Percentiles rank a stretch among this genome's conserved stretches.
Evolutionary conservation across 805 yeast genomes (phyloP).

Genomic region (Metschnikowia rubicola): DNA sequence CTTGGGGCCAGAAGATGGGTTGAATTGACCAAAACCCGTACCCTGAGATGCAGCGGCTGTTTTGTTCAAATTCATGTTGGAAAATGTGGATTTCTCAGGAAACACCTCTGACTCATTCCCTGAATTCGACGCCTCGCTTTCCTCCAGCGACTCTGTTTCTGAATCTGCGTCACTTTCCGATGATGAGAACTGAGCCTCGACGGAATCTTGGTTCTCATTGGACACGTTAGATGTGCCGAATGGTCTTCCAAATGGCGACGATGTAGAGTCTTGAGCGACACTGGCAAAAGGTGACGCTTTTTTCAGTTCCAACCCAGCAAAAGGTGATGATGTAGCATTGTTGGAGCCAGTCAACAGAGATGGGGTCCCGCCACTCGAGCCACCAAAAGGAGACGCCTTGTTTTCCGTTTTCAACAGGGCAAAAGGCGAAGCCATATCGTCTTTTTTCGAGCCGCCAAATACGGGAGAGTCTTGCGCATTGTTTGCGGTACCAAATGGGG

Average conservation of each 20-base stretch:
- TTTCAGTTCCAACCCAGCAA: not conserved
- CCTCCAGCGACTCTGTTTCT: conserved; percentile 1
- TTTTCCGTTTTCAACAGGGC: conserved; percentile 1
- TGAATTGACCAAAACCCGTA: not conserved
- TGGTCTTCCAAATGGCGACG: not conserved
- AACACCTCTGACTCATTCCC: not conserved
- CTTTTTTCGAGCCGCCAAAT: conserved; percentile 2
- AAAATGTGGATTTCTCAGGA: not conserved
- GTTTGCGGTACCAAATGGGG: not conserved
- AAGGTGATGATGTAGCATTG: not conserved
- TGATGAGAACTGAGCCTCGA: not conserved
- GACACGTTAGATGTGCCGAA: not conserved
- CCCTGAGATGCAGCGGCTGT: not conserved
- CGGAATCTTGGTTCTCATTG: conserved; percentile 1
- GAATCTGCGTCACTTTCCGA: conserved; percentile 1
- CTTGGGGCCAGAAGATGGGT: not conserved
- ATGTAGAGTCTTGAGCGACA: too few relatives aligned
- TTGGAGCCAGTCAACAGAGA: not conserved
- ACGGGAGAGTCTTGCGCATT: not conserved
- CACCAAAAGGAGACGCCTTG: conserved; percentile 7
- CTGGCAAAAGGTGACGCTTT: not conserved
- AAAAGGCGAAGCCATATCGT: not conserved
- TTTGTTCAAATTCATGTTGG: conserved; percentile 1
- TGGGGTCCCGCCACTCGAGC: not conserved
- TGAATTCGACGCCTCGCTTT: not conserved